Conservation (phyloP, 352 stramenopile genomes). For the Pythium utonaiense region DNA sequence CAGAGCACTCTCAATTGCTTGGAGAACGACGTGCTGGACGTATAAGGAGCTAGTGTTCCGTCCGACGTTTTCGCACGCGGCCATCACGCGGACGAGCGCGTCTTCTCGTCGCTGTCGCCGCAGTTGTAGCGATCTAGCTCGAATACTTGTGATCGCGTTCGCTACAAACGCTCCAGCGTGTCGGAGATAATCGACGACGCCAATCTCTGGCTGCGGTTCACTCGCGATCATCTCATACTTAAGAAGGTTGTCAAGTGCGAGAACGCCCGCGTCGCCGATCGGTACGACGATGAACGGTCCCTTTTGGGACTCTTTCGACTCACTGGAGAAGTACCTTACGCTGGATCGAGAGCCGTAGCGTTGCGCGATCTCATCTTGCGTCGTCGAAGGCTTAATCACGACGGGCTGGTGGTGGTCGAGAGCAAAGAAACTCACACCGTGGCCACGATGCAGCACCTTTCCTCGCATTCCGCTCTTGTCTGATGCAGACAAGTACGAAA, state of each 20-base stretch:
- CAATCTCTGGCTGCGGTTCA: constrained; percentile 59
- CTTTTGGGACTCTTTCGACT: constrained; percentile 13
- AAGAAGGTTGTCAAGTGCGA: constrained; percentile 65
- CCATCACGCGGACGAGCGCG: constrained; percentile 49
- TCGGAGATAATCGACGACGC: constrained; percentile 70
- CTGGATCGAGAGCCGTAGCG: constrained; percentile 2
- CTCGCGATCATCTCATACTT: constrained; percentile 36
- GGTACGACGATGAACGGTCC: constrained; percentile 73
- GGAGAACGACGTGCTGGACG: constrained; percentile 43
- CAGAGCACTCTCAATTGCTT: constrained; percentile 50
- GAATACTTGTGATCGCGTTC: constrained; percentile 14
- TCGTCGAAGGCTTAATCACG: constrained; percentile 25
- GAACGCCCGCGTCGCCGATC: constrained; percentile 38
- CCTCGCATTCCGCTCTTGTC: constrained; percentile 47
- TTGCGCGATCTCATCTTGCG: neutral
- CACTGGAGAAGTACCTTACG: constrained; percentile 39
- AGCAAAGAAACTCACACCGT: constrained; percentile 55
- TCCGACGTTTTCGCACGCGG: constrained; percentile 40
- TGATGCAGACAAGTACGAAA: constrained; percentile 57
- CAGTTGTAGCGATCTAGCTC: neutral
- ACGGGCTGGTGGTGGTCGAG: constrained; percentile 39
- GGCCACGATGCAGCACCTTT: constrained; percentile 52
- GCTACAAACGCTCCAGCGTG: constrained; percentile 29
- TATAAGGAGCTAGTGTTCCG: constrained; percentile 22
- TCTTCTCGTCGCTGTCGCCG: constrained; percentile 26